Base-by-base conservation (phyloP, 768 basidiomycete genomes). In the Ephemerocybe angulata region DNA sequence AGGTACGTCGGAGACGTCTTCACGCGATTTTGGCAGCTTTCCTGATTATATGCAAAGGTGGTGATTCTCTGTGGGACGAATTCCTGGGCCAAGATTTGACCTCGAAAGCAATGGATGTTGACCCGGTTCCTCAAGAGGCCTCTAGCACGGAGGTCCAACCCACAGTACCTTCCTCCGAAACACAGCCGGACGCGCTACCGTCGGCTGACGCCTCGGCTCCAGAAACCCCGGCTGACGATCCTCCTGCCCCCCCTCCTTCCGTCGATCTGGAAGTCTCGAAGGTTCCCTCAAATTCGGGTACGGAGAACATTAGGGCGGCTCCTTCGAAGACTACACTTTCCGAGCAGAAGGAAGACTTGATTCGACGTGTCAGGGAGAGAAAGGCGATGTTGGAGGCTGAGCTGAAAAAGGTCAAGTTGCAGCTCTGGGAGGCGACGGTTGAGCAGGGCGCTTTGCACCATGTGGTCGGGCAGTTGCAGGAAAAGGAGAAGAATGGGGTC, bases 361-460 rank as follows among this genome's bases (percentile, higher is more conserved):
- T 90, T 29, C 70, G 65, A 41, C 76, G 77, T 13, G 87, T 86
- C 13, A 73, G 70, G 52, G 80, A 81, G 60, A 75, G 80, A 62
- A 78, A 81, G 55, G 67, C 69, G 52, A 73, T 80, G 60, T 60
- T 91, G 33, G 69, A 70, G 53, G 69, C 68, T 10, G 84, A 86
- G 68, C 69, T 90, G 42, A 77, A 84, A 47, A 72, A 70, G 51
- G 80, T 84, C 22, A 86, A 85, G 63, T 74, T 81, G 27, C 83
- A 86, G 62, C 67, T 90, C 54, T 90, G 89, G 89, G 87, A 88
- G 70, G 77, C 78, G 49, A 84, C 81, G 37, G 76, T 88, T 49
- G 87, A 88, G 68, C 80, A 84, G 62, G 86, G 83, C n/a, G 82
- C 78, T 50, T 69, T 88, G 55, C 64, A 74, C 33, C 75, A 82